Evolutionary conservation across 768 basidiomycete species (phyloP), one percentile per base, ranked within the genome.

Genomic region (Boletus reticuloceps): DNA sequence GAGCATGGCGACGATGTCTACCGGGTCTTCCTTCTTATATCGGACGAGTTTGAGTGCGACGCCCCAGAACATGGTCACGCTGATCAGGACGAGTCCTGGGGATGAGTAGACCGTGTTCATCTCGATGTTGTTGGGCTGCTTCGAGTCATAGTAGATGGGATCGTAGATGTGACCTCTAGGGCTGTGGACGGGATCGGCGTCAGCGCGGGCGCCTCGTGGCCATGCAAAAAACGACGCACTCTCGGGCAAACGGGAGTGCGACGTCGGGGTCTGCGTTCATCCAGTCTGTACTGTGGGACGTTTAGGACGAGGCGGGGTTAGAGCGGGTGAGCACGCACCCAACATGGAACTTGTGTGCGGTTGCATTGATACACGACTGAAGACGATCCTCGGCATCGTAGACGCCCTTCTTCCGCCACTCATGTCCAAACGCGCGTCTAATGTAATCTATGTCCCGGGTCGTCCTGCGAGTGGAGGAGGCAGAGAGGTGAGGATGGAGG

Each of bases 181-280:
- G 43, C 69, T 70, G 59, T 43, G 49, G 19, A 37, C 4, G 13
- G 44, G 13, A n/a, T 17, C 1, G 31, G 40, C 5, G 36, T 60
- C 47, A 65, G 50, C 53, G 31, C 47, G 60, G 46, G 29, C 6
- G 39, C 41, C 45, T 45, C 50, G 56, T 53, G 49, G 41, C 25
- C 1, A 29, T 37, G 27, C 25, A 38, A 47, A 50, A 47, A 19
- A 22, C 27, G 45, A 65, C 85, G 69, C 63, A 87, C 83, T 85
- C 82, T 55, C 71, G 67, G 19, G 82, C 80, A 78, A 84, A 79
- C 16, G 88, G 87, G 46, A 89, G 74, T 3, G 87, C 84, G 14
- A 87, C 76, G 58, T 89, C 88, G 0, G 88, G 83, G 58, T 87
- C 83, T 5, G 82, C 79, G 53, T 89, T 89, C 87, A 89, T 87